Base-by-base conservation (phyloP, 345 rosid genomes). In the Psidium guajava region DNA sequence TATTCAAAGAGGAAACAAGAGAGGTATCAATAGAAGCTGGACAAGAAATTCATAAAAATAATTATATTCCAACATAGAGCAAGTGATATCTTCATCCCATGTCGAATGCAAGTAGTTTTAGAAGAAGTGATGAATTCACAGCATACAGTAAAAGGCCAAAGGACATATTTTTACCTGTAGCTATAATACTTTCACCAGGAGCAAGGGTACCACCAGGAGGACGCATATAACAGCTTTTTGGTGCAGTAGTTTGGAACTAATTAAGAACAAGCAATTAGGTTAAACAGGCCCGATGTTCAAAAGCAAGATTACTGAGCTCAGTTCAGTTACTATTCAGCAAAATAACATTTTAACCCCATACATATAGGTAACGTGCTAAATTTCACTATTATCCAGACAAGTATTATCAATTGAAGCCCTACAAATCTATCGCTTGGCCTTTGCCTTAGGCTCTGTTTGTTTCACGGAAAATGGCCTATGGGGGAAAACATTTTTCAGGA, bases 181-280 rank as follows among this genome's bases (percentile, higher is more conserved):
- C 99, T 25, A 96, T 91, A 55, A 92, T 87, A 89, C 92, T 95
- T 89, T 96, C 98, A 54, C 99, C 98, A 11, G 99, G 99, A 85
- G 98, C 94, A 88, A 97, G 94, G 83, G 93, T 92, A 54, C 97
- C 98, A 52, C 99, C 99, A 4, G 99, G 99, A 40, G 99, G 99
- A 57, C 99, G 95, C 99, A 97, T 97, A 89, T 91, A 97, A 88
- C 99, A 97, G 85, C 99, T 97, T 87, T 97, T 97, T 0, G 98
- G 99, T 21, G 96, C 98, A 49, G 99, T 97, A 42, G 99, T 97
- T 94, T 97, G 99, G 83, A 97, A 97, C 99, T 97, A 85, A 57
- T 87, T 32, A 84, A 47, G 32, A 88, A 27, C 54, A 81, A 86
- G 24, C 28, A 64, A 56, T 53, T 24, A 50, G 21, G 52, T 21